Base-by-base conservation (phyloP, 768 basidiomycete genomes). In the Termitomyces sp. region DNA sequence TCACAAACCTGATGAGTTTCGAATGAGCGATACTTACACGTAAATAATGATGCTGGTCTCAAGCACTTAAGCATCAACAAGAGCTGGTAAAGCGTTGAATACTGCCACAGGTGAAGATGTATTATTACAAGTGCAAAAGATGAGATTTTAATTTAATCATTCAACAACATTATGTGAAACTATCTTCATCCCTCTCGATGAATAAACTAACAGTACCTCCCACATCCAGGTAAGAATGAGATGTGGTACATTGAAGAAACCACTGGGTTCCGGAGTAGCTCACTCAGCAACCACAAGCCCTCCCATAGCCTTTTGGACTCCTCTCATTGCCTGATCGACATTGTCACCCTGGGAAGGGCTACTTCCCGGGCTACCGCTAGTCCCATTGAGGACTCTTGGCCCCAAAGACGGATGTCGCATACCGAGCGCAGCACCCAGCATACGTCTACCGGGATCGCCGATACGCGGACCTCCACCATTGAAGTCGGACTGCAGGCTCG, bases 401-500 rank as follows among this genome's bases (percentile, higher is more conserved):
- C 80, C 81, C 58, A 92, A 74, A 40, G 80, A 79, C 32, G 92
- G 92, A 72, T 92, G 90, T 72, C 91, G 81, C 59, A 93, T 80
- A 46, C 92, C 92, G 57, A 94, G 76, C 33, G 91, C 91, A 54
- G 87, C 87, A 43, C 90, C 92, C 24, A 94, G 78, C 91, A 94
- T 94, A 66, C 92, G 79, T 75, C 90, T 91, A 42, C 89, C 92
- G 33, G 92, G 89, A 70, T 94, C 90, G 36, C 92, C 92, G 64
- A 94, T 92, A 66, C 87, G 82, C 22, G 90, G 90, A n/a, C 85
- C 86, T 33, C 73, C 69, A n/a, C 70, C 68, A 3, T 73, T 70
- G 20, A 66, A 52, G 53, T 74, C 73, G 35, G 78, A 70, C 47
- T 80, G 80, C 63, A 82, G 68, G 65, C 82, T 82, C 24, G 81